phyloP scores from a whole-genome alignment of 257 asterid species.

The Solanum corneliomulleri region DNA sequence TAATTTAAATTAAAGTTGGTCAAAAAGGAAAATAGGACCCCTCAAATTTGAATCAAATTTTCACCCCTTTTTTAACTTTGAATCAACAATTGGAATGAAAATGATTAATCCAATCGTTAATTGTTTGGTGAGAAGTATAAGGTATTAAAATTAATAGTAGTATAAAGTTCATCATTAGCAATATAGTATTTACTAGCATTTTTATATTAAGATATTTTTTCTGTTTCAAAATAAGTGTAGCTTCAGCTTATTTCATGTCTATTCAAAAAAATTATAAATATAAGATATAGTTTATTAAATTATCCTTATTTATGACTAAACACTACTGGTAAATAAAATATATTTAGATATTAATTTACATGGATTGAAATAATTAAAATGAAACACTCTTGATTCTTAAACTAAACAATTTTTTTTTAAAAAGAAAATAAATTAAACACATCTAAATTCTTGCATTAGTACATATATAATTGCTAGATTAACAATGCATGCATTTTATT shows the following conservation, averaged over 20 bases:
- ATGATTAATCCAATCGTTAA: background rate
- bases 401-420: background rate
- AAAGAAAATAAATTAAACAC: background rate
- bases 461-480: background rate
- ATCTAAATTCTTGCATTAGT: background rate
- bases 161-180: background rate
- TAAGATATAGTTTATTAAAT: too few species aligned
- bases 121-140: background rate
- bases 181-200: background rate
- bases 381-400: background rate
- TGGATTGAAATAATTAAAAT: background rate
- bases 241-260: too few species aligned
- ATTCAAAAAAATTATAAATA: too few species aligned
- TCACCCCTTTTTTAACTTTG: background rate
- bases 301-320: too few species aligned
- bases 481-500: background rate
- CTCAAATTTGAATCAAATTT: background rate
- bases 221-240: background rate
- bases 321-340: background rate
- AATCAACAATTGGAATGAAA: background rate
- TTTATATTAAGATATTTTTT: too few species aligned
- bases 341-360: background rate
- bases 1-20: background rate
- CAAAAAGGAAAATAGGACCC: background rate
- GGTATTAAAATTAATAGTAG: background rate